Percentiles rank a stretch among this genome's conserved stretches.
phyloP scores from a whole-genome alignment of 2,329 filamentous ascomycete genomes.

The Nigrospora osmanthi region DNA sequence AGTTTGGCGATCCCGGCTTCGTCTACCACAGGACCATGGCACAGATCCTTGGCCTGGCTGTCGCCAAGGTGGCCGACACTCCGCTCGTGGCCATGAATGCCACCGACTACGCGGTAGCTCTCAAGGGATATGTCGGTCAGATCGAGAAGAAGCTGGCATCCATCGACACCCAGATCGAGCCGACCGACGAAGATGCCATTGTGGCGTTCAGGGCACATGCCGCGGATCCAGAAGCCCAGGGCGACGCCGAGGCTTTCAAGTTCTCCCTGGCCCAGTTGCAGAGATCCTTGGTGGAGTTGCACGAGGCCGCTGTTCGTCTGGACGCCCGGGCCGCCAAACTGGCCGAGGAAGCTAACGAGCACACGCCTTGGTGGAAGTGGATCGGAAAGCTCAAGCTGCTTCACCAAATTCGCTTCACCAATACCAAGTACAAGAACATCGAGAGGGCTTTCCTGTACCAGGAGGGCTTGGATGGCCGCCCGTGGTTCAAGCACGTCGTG shows the following conservation, averaged over 20 bases:
- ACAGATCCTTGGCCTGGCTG: slow-evolving; percentile 55
- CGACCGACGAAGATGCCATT: slow-evolving; percentile 18
- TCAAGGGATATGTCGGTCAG: slow-evolving; percentile 43
- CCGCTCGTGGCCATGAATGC: slow-evolving; percentile 58
- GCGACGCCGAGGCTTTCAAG: slow-evolving; percentile 30
- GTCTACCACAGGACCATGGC: slow-evolving; percentile 60
- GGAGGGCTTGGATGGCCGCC: slow-evolving; percentile 67
- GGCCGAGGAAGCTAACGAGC: slow-evolving; percentile 26
- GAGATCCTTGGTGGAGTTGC: slow-evolving; percentile 22
- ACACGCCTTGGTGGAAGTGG: slow-evolving; percentile 74
- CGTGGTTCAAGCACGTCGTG: slow-evolving; percentile 93
- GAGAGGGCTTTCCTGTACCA: slow-evolving; percentile 75
- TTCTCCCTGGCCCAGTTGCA: slow-evolving; percentile 29
- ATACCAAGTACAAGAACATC: slow-evolving; percentile 75
- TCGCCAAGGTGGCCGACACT: slow-evolving; percentile 53
- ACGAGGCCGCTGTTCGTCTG: slow-evolving; percentile 31
- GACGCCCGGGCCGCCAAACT: slow-evolving; percentile 34
- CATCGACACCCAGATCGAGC: slow-evolving; percentile 9
- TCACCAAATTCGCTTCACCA: slow-evolving; percentile 57
- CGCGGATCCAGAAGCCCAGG: slow-evolving; percentile 13
- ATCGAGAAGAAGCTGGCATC: slow-evolving; percentile 40
- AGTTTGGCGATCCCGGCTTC: slow-evolving; percentile 64
- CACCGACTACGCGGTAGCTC: slow-evolving; percentile 52
- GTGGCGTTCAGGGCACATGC: slow-evolving; percentile 17
- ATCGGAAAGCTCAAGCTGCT: slow-evolving; percentile 59